A percentile compares a stretch with the other conserved stretches of the same genome.
Evolutionary conservation across 495 filamentous ascomycete species (phyloP).

Genomic region (Letharia columbiana): DNA sequence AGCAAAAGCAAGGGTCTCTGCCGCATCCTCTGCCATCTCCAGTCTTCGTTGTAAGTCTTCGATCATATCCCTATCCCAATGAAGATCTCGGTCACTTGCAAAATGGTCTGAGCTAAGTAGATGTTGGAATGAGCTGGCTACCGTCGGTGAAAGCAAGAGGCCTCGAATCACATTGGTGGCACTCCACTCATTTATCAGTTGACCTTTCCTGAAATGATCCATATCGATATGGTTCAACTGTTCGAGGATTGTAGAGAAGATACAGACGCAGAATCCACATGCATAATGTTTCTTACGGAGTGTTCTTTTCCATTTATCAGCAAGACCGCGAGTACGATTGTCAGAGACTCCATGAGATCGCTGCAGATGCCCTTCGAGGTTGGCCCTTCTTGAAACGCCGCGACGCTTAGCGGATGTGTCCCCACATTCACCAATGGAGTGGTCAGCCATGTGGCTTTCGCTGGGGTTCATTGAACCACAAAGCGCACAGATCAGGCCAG

Average conservation of each 20-base stretch:
- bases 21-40: not conserved
- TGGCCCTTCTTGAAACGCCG: not conserved
- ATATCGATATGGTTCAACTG: not conserved
- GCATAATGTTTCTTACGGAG: not conserved
- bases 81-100: not conserved
- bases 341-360: not conserved
- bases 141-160: not conserved
- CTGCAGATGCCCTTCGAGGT: not conserved
- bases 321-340: not conserved
- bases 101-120: not conserved
- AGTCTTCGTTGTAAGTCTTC: not conserved
- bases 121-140: not conserved
- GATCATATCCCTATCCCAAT: not conserved
- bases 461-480: not conserved
- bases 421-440: not conserved
- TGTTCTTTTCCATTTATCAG: not conserved
- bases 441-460: not conserved
- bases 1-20: not conserved
- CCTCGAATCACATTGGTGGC: not conserved
- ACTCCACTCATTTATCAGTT: not conserved
- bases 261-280: not conserved
- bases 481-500: not conserved
- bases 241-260: not conserved
- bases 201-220: not conserved
- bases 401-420: not conserved